These are phyloP conservation scores for Leccinum arenicola DNA, from an alignment of 768 basidiomycete genomes.

Conservation along the genomic window DNA sequence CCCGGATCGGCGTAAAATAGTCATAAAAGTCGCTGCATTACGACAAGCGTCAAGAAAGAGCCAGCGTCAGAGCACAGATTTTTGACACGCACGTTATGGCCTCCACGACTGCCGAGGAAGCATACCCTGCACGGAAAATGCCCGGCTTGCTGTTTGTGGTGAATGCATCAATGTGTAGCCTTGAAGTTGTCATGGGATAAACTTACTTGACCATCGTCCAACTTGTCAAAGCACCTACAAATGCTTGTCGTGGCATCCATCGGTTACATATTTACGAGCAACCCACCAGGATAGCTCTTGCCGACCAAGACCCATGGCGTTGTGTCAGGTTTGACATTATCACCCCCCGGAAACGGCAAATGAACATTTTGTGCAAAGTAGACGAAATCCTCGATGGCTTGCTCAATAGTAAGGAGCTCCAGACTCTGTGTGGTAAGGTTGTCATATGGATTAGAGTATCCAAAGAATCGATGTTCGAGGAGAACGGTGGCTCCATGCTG, in stretches of 20 bases:
- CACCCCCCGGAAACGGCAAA: slow-evolving; percentile 66
- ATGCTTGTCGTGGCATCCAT: not conserved
- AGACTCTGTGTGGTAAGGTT: slow-evolving; percentile 60
- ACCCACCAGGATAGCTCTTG: slow-evolving; percentile 40
- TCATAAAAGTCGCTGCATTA: slow-evolving; percentile 26
- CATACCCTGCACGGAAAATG: slow-evolving; percentile 42
- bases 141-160: slow-evolving; percentile 33
- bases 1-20: slow-evolving; percentile 70
- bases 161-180: not conserved
- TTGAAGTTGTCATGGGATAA: not conserved
- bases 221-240: slow-evolving; percentile 44
- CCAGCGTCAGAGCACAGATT: not conserved
- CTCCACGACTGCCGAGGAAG: slow-evolving; percentile 48
- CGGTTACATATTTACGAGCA: not conserved
- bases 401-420: slow-evolving; percentile 61
- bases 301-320: slow-evolving; percentile 44
- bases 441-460: slow-evolving; percentile 66
- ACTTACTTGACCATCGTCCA: slow-evolving; percentile 70
- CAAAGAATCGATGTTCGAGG: slow-evolving; percentile 74
- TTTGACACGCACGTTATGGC: slow-evolving; percentile 36
- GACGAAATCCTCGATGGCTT: slow-evolving; percentile 70
- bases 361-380: slow-evolving; percentile 67
- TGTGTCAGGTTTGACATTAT: slow-evolving; percentile 53
- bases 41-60: not conserved
- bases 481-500: slow-evolving; percentile 61